phyloP scores from a whole-genome alignment of 768 basidiomycete genomes.

The Aureoboletus auriporus region DNA sequence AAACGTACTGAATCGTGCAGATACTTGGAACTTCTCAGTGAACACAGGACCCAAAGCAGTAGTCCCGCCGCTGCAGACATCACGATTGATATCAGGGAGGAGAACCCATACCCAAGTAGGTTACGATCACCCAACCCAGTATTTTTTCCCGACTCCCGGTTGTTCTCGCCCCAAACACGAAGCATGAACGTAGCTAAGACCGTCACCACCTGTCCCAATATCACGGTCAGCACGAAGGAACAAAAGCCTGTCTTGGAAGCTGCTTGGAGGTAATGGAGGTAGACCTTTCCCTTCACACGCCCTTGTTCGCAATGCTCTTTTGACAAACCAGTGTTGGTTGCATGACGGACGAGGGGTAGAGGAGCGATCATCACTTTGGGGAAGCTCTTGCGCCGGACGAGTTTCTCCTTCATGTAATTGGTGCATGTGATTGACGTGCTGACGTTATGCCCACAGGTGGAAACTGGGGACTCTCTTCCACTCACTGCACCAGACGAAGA shows the following conservation, averaged over 20 bases:
- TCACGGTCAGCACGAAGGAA: conserved; percentile 56
- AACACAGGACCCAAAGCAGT: conserved; percentile 74
- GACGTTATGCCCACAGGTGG: conserved; percentile 25
- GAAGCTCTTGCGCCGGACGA: conserved; percentile 54
- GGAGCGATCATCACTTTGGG: conserved; percentile 48
- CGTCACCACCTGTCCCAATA: conserved; percentile 53
- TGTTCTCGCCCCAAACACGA: conserved; percentile 79
- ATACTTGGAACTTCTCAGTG: conserved; percentile 65
- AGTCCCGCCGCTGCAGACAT: conserved; percentile 55
- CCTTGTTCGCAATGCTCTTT: conserved; percentile 80
- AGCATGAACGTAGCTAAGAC: conserved; percentile 63
- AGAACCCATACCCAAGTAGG: conserved; percentile 62
- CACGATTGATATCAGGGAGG: conserved; percentile 55
- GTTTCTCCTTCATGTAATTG: conserved; percentile 30
- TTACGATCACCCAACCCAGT: conserved; percentile 51
- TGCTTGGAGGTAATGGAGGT: conserved; percentile 72
- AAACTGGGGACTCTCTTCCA: conserved; percentile 44
- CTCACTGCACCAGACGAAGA: conserved; percentile 37
- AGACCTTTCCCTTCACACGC: conserved; percentile 73
- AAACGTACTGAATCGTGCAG: conserved; percentile 70
- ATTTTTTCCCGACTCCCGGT: conserved; percentile 55
- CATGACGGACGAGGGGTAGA: conserved; percentile 35
- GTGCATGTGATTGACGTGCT: conserved; percentile 17
- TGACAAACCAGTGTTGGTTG: conserved; percentile 43
- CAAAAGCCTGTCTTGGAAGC: conserved; percentile 71